phyloP scores from a whole-genome alignment of 2,329 filamentous ascomycete species.

The Epichloe glyceriae region DNA sequence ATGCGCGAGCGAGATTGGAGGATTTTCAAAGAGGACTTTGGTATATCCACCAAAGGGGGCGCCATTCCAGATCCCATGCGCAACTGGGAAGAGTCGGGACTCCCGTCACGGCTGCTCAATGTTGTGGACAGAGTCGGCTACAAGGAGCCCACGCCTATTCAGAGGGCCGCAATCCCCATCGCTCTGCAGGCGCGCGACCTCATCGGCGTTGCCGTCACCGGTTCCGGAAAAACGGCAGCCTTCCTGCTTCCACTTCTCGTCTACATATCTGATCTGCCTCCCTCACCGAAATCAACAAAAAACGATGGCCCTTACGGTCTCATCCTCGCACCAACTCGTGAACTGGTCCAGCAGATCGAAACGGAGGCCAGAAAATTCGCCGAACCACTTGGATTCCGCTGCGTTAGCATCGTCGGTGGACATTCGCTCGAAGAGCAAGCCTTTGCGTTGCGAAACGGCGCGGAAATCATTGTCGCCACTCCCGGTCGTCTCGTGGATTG shows the following conservation, averaged over 20 bases:
- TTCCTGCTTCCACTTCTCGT: conserved; percentile 86
- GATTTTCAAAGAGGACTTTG: conserved; percentile 99
- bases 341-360: conserved; percentile 95
- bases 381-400: conserved; percentile 77
- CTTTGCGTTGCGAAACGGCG: conserved; percentile 78
- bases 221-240: conserved; percentile 95
- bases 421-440: conserved; percentile 91
- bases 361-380: conserved; percentile 89
- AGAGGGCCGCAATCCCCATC: conserved; percentile 90
- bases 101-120: conserved; percentile 66
- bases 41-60: conserved; percentile 88
- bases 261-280: conserved; percentile 84
- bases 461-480: conserved; percentile 97
- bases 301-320: conserved; percentile 97
- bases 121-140: conserved; percentile 82
- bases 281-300: conserved; percentile 77
- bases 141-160: conserved; percentile 80
- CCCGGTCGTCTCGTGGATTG: conserved; percentile 94
- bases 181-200: conserved; percentile 84
- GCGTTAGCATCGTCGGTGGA: conserved; percentile 95
- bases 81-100: conserved; percentile 72
- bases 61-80: conserved; percentile 93
- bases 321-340: conserved; percentile 89
- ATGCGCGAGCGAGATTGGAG: conserved; percentile 98
- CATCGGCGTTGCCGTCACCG: conserved; percentile 96